Percentiles rank a stretch among this genome's conserved stretches.
Conservation (phyloP, 2,329 filamentous ascomycete genomes). For the Cordyceps fumosorosea region DNA sequence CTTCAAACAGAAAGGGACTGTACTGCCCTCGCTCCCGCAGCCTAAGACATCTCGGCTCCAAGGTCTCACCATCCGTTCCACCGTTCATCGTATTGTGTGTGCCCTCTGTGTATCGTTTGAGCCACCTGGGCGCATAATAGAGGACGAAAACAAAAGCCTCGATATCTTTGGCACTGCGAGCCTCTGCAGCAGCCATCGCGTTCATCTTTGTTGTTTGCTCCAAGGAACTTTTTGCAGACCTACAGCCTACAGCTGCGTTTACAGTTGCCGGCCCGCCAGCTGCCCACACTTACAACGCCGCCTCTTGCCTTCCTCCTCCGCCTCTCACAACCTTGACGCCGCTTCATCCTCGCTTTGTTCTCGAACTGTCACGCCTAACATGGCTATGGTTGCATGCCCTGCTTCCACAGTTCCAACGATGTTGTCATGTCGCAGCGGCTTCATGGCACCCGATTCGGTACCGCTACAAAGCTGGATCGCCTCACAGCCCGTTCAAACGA, state of each 20-base stretch:
- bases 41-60: neutral
- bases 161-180: neutral
- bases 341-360: neutral
- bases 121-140: neutral
- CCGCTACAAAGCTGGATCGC: conserved; percentile 11
- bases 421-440: neutral
- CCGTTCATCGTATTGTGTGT: neutral
- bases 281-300: conserved; percentile 3
- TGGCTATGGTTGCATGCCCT: neutral
- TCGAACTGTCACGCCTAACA: neutral
- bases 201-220: neutral
- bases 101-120: neutral
- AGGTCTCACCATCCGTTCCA: neutral
- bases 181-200: neutral
- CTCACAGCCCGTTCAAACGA: neutral
- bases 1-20: neutral
- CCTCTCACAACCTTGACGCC: neutral
- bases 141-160: neutral
- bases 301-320: neutral
- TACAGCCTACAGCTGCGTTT: neutral
- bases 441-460: neutral
- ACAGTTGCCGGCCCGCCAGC: neutral
- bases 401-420: neutral
- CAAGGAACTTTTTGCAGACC: neutral
- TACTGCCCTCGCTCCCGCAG: neutral